Evolutionary conservation across 2,329 filamentous ascomycete species (phyloP).

Genomic region (Clarireedia monteithiana): DNA sequence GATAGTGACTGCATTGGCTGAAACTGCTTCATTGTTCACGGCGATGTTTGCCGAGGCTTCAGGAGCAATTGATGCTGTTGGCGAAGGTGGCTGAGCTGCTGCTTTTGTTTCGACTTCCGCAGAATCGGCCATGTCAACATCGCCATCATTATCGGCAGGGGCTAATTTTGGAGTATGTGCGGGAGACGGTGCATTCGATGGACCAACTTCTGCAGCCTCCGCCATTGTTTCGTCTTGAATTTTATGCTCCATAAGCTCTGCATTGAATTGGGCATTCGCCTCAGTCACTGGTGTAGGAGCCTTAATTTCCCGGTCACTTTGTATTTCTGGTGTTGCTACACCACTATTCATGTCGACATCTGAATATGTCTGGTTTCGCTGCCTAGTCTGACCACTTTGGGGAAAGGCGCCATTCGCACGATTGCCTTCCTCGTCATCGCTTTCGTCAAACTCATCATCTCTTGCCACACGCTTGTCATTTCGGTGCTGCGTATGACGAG

Average conservation of each 20-base stretch:
- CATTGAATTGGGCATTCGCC: constrained; percentile 28
- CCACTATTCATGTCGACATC: constrained; percentile 47
- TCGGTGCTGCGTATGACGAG: constrained; percentile 69
- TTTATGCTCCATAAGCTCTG: constrained; percentile 27
- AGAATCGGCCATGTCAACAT: constrained; percentile 28
- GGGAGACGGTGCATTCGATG: constrained; percentile 26
- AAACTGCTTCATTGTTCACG: neutral
- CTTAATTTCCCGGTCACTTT: constrained; percentile 19
- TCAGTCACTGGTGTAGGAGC: constrained; percentile 20
- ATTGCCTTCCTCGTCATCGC: constrained; percentile 79
- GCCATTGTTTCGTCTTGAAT: constrained; percentile 13
- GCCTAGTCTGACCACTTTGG: constrained; percentile 40
- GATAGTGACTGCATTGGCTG: constrained; percentile 9
- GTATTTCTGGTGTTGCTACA: constrained; percentile 33
- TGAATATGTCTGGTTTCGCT: constrained; percentile 47
- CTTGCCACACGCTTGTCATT: constrained; percentile 74
- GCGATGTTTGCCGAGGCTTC: neutral
- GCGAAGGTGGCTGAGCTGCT: constrained; percentile 1
- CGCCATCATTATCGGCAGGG: constrained; percentile 25
- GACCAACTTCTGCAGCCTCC: constrained; percentile 18
- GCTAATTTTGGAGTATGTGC: constrained; percentile 22
- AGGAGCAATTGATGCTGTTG: constrained; percentile 4
- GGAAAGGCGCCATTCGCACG: constrained; percentile 58
- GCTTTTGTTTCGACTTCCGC: constrained; percentile 6
- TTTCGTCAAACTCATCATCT: constrained; percentile 77